These are phyloP conservation scores for Mycena crocata DNA, from an alignment of 768 basidiomycete species.

Conservation along the genomic window DNA sequence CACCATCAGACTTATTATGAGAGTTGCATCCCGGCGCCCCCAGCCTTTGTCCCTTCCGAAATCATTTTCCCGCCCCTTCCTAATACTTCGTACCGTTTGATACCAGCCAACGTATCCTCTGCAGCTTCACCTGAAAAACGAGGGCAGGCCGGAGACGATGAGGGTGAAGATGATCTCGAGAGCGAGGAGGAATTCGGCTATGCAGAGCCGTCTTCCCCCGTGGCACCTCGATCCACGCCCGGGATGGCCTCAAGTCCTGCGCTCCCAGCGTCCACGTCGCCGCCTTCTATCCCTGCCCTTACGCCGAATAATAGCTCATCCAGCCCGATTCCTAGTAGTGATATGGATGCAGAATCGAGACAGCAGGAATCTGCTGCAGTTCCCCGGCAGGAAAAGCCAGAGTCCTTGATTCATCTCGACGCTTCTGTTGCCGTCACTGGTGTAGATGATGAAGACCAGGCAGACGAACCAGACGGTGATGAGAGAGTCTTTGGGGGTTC, in stretches of 20 bases:
- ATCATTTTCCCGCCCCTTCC: slow-evolving; percentile 83
- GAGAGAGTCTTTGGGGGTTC: slow-evolving; percentile 50
- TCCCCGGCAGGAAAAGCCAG: background rate
- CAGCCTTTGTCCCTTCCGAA: slow-evolving; percentile 62
- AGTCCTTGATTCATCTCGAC: slow-evolving; percentile 16
- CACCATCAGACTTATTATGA: slow-evolving; percentile 85
- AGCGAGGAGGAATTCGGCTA: slow-evolving; percentile 18
- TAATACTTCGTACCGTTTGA: slow-evolving; percentile 52
- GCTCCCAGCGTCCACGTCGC: slow-evolving; percentile 51
- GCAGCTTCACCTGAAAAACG: background rate
- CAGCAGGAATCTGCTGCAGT: background rate
- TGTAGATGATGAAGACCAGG: slow-evolving; percentile 28
- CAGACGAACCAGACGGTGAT: slow-evolving; percentile 37
- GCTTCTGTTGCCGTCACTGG: slow-evolving; percentile 11
- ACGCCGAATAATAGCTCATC: slow-evolving; percentile 74
- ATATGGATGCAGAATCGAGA: slow-evolving; percentile 30
- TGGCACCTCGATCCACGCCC: slow-evolving; percentile 41
- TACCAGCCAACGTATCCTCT: slow-evolving; percentile 42
- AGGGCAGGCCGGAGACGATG: slow-evolving; percentile 12
- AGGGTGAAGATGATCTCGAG: slow-evolving; percentile 13
- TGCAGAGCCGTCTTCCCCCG: slow-evolving; percentile 29
- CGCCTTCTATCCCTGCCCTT: slow-evolving; percentile 68
- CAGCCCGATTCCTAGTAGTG: slow-evolving; percentile 60
- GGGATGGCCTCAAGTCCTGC: slow-evolving; percentile 26
- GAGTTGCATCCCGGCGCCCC: slow-evolving; percentile 60